Evolutionary conservation across 2,329 filamentous ascomycete species (phyloP).

Genomic region (Trichoderma sp.): DNA sequence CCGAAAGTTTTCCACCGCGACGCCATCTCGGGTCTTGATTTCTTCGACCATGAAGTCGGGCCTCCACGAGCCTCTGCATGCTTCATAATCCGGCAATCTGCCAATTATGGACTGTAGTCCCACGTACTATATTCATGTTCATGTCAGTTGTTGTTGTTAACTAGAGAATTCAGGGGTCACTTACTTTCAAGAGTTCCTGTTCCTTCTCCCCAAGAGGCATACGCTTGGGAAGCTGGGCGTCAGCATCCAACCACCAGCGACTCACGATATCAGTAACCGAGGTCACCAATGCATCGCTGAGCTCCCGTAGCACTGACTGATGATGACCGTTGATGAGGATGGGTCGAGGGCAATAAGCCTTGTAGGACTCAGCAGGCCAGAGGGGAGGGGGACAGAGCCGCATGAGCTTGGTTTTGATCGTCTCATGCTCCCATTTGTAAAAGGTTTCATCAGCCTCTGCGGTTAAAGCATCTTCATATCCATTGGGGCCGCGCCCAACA

Average conservation of each 20-base stretch:
- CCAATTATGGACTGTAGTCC: slow-evolving; percentile 29
- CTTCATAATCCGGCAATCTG: slow-evolving; percentile 25
- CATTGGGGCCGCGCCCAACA: slow-evolving; percentile 15
- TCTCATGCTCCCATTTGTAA: slow-evolving; percentile 24
- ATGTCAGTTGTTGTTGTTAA: not conserved
- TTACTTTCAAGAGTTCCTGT: slow-evolving; percentile 31
- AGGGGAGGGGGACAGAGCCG: slow-evolving; percentile 26
- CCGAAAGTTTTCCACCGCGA: slow-evolving; percentile 26
- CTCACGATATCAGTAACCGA: slow-evolving; percentile 37
- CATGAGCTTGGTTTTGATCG: slow-evolving; percentile 23
- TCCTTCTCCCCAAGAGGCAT: slow-evolving; percentile 36
- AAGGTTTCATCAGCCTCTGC: not conserved
- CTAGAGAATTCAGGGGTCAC: not conserved
- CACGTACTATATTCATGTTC: slow-evolving; percentile 27
- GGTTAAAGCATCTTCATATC: slow-evolving; percentile 10
- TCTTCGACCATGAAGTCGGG: slow-evolving; percentile 41
- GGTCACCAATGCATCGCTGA: slow-evolving; percentile 33
- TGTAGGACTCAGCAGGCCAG: slow-evolving; percentile 32
- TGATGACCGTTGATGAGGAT: slow-evolving; percentile 34
- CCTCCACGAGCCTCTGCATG: slow-evolving; percentile 35
- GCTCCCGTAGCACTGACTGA: slow-evolving; percentile 28
- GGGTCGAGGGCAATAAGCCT: slow-evolving; percentile 32
- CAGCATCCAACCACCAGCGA: slow-evolving; percentile 40
- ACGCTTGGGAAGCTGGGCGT: slow-evolving; percentile 27
- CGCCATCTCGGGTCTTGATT: not conserved